Base-by-base conservation (phyloP, 768 basidiomycete species). In the Phylloporus sp. region DNA sequence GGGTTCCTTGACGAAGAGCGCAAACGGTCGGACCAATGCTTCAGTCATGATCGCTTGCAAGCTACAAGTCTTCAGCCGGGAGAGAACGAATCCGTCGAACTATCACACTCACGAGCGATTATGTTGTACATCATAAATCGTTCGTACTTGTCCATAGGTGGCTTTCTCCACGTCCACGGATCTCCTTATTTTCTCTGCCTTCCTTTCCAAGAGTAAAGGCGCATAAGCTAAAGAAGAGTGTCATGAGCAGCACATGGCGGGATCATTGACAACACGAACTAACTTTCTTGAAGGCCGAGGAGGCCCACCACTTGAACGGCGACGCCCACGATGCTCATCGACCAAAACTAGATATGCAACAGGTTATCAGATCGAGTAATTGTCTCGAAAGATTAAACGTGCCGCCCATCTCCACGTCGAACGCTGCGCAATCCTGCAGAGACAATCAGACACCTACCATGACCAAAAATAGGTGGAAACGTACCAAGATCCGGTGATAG, bases 381-480 rank as follows among this genome's bases (percentile, higher is more conserved):
- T n/a, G 10, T 6, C 3, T 15, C 0, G 3, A 31, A 29, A 33
- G 18, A 35, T 4, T 11, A 29, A 5, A 70, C 78, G 33, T 61
- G 78, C 79, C 24, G 85, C 82, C 84, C 83, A 86, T 61, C 81
- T 69, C 85, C 85, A 87, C 0, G 80, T 81, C 0, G 81, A 75
- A 29, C 66, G 68, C 33, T 85, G 69, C 0, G 79, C 78, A 22
- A 88, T 76, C 70, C 53, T 75, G 14, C 54, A 59, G 11, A 59
- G 53, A 26, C 0, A 17, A 26, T 40, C 4, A 42, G 21, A 36
- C 18, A 18, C 11, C 13, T 3, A 17, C n/a, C 11, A 9, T 13
- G 18, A 31, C 35, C 14, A 23, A 24, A 6, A 7, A 18, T 15
- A 9, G 6, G 10, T 5, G 3, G 20, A 8, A 15, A 62, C 65